phyloP scores from a whole-genome alignment of 2,329 filamentous ascomycete genomes.

The Nigrospora sphaerica region DNA sequence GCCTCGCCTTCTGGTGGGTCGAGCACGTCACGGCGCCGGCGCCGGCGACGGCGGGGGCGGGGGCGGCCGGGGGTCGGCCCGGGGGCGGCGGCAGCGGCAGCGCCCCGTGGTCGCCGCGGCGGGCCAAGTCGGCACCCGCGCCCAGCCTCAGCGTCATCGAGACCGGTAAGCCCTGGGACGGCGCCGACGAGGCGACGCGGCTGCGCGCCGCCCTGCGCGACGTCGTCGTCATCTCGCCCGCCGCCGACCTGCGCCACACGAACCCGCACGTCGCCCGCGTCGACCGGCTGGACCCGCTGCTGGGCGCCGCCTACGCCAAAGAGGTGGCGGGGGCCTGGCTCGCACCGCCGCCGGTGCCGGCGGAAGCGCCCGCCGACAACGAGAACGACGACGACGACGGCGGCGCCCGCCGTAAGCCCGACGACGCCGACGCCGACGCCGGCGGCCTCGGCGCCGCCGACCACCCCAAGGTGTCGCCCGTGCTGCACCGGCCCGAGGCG shows the following conservation, averaged over 20 bases:
- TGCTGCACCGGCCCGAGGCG: neutral
- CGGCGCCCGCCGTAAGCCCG: no score
- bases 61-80: neutral
- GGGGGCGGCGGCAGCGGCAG: neutral
- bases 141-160: neutral
- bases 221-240: conserved; percentile 10
- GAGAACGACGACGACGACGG: neutral
- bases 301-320: conserved; percentile 32
- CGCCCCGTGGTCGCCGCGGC: neutral
- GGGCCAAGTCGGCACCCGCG: conserved; percentile 1
- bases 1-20: conserved; percentile 18
- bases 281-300: conserved; percentile 35
- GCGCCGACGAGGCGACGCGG: neutral
- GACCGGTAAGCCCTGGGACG: neutral
- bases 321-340: conserved; percentile 33
- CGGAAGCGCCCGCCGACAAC: neutral
- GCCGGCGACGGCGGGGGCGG: conserved; percentile 24
- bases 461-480: conserved; percentile 40
- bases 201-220: conserved; percentile 2
- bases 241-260: conserved; percentile 31
- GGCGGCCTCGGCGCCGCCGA: neutral
- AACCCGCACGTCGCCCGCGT: conserved; percentile 35
- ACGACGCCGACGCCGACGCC: no score
- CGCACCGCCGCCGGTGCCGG: conserved; percentile 25
- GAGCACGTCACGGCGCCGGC: conserved; percentile 17